Base-by-base conservation (phyloP, 768 basidiomycete genomes). In the Leccinum longicurvipes region DNA sequence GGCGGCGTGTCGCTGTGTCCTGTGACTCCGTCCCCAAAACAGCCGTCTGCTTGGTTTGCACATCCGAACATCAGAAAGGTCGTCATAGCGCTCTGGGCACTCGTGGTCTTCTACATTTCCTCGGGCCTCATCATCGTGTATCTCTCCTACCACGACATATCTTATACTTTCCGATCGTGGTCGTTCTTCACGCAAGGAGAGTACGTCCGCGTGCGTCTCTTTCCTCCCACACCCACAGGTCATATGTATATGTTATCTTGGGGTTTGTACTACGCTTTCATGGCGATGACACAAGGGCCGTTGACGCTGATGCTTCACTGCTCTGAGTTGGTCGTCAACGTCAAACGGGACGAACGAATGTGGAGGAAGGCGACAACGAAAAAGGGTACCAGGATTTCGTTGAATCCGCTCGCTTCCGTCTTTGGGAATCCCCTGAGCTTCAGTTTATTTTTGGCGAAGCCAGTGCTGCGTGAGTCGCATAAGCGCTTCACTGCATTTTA, bases 11-110 rank as follows among this genome's bases (percentile, higher is more conserved):
- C 44, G 21, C 39, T 29, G 14, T 59, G 57, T 4, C 66, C 70
- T 15, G 39, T 29, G 12, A 9, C 14, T 2, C 67, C 69, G 0
- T 57, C 56, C 1, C 6, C 4, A 6, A 56, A 15, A 23, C 70
- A 70, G 32, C 60, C 62, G 3, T 72, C 69, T 17, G 70, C 69
- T 23, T 70, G 70, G 70, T 39, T 49, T 2, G 66, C 66, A 12
- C 68, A 66, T 39, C 9, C 54, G 8, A 63, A 58, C 39, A 46
- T 70, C 10, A 46, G 60, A 42, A 66, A 52, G 42, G 64, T 70
- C 12, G 49, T 65, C 5, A 5, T 59, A 10, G 63, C 57, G 14
- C 61, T 70, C 19, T 67, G 65, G 65, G 47, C 8, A n/a, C 62
- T 70, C 5, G 66, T 61, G 28, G 9, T 57, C 31, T 17, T 53